phyloP scores from a whole-genome alignment of 2,329 filamentous ascomycete species.

The Cladorrhinum sp. region DNA sequence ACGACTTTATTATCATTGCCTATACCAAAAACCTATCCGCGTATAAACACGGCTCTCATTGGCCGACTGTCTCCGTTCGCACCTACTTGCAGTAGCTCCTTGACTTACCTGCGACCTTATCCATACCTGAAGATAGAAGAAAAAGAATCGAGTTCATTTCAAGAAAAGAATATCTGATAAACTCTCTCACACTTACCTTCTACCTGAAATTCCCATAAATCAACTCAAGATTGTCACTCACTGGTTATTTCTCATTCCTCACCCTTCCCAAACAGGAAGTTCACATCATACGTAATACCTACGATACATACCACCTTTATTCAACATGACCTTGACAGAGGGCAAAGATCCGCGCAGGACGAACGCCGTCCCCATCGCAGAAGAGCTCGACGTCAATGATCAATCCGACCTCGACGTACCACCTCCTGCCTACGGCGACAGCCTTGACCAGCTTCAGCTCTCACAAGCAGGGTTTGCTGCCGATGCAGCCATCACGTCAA shows the following conservation, averaged over 20 bases:
- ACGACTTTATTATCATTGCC: neutral
- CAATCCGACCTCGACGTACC: slow-evolving; percentile 39
- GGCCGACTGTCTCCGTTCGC: neutral
- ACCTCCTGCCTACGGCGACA: slow-evolving; percentile 56
- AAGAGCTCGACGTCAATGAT: slow-evolving; percentile 32
- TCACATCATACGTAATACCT: neutral
- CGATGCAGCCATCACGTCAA: slow-evolving; percentile 58
- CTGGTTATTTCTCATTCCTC: neutral
- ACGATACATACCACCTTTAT: neutral
- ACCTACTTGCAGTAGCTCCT: neutral
- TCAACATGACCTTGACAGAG: slow-evolving; percentile 1
- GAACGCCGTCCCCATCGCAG: slow-evolving; percentile 17
- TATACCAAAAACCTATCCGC: neutral
- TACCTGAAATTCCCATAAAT: too few relatives aligned
- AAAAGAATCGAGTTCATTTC: neutral
- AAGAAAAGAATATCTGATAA: neutral
- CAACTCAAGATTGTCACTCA: too few relatives aligned
- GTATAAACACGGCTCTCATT: neutral
- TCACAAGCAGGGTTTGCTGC: slow-evolving; percentile 62
- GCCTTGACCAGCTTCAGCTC: slow-evolving; percentile 55
- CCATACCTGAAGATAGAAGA: neutral
- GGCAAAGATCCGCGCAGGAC: slow-evolving; percentile 7
- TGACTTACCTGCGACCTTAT: neutral
- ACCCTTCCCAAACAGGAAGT: neutral
- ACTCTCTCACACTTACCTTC: neutral